These are phyloP conservation scores for Globisporangium iwayamae DNA, from an alignment of 352 stramenopile species.

Conservation along the genomic window DNA sequence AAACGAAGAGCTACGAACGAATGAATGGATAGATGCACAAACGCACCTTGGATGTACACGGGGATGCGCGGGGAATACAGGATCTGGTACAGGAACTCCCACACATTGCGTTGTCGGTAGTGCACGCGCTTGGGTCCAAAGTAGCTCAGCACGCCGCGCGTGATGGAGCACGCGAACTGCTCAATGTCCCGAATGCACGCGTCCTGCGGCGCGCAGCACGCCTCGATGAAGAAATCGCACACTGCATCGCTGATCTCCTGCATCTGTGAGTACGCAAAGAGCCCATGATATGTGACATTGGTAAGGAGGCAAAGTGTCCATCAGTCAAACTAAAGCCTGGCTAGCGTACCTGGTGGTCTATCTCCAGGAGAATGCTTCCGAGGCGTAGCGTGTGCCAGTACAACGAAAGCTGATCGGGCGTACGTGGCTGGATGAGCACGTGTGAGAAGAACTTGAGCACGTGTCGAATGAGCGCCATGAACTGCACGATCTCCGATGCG, in stretches of 20 bases:
- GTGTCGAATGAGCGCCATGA: conserved; percentile 39
- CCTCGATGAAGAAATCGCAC: conserved; percentile 59
- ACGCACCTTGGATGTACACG: conserved; percentile 33
- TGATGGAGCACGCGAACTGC: conserved; percentile 33
- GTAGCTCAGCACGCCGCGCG: conserved; percentile 45
- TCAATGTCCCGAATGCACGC: conserved; percentile 30
- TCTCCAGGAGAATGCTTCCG: conserved; percentile 41
- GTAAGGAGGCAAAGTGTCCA: neutral
- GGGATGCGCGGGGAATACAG: conserved; percentile 59
- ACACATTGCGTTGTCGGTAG: conserved; percentile 53
- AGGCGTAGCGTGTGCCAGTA: conserved; percentile 46
- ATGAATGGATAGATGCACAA: neutral
- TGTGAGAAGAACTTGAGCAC: conserved; percentile 43
- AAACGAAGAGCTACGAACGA: neutral
- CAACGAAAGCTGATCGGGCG: conserved; percentile 23
- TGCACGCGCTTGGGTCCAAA: conserved; percentile 40
- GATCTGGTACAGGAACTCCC: conserved; percentile 74
- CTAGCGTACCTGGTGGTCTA: conserved; percentile 50
- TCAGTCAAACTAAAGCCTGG: neutral
- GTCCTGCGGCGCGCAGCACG: conserved; percentile 35
- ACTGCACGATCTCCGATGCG: conserved; percentile 45
- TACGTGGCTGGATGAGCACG: conserved; percentile 24
- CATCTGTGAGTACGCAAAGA: conserved; percentile 17
- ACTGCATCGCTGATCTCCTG: conserved; percentile 64
- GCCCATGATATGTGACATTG: no score